phyloP scores from a whole-genome alignment of 106 monocot species.

The Dioscorea zingiberensis region DNA sequence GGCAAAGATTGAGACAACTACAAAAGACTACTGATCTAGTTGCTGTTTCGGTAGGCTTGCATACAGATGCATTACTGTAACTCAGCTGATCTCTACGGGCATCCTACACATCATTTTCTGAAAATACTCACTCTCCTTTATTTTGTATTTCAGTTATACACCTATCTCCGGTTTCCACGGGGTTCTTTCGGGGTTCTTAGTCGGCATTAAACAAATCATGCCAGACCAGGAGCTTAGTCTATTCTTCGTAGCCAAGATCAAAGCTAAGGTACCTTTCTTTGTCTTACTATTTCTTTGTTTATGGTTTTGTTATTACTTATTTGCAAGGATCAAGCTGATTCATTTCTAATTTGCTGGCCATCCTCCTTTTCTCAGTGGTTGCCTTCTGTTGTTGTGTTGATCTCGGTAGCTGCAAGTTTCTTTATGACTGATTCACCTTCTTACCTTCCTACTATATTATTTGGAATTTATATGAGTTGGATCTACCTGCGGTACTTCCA shows the following conservation, averaged over 20 bases:
- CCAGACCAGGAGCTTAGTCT: conserved; percentile 73
- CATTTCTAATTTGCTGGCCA: conserved; percentile 1
- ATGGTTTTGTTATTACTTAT: background rate
- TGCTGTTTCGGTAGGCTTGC: no score
- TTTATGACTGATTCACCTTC: conserved; percentile 42
- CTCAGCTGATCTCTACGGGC: no score
- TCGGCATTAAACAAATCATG: conserved; percentile 89
- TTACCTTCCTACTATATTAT: conserved; percentile 69
- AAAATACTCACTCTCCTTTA: background rate
- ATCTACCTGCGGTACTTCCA: conserved; percentile 92
- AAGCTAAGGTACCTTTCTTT: conserved; percentile 52
- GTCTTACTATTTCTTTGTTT: background rate
- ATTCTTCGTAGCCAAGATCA: conserved; percentile 54
- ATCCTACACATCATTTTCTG: background rate
- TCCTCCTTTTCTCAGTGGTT: conserved; percentile 52
- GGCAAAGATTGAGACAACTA: no score
- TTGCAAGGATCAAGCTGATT: background rate
- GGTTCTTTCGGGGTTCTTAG: conserved; percentile 77
- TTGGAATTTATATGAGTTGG: conserved; percentile 92
- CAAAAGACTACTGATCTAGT: no score
- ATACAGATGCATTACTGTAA: no score
- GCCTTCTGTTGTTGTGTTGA: conserved; percentile 56
- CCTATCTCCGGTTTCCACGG: conserved; percentile 89
- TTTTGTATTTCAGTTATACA: conserved; percentile 50
- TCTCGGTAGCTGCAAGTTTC: conserved; percentile 56